phyloP scores from a whole-genome alignment of 331 rosid genomes.

The Quercus lobata region DNA sequence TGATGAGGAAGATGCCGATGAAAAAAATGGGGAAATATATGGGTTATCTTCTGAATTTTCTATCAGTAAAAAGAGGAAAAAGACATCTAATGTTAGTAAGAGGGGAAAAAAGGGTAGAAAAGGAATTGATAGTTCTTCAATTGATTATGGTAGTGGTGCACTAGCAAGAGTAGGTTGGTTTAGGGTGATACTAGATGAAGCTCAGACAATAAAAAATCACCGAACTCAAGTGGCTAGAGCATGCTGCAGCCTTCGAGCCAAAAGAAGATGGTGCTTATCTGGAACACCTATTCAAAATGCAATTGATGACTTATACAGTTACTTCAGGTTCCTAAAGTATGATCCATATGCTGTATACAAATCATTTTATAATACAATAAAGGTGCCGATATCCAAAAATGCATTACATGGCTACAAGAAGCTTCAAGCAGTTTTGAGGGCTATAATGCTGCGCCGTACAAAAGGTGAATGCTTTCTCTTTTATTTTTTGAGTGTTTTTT shows the following conservation, averaged over 20 bases:
- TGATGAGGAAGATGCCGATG: conserved; percentile 85
- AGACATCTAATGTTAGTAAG: conserved; percentile 38
- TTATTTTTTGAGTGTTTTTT: not conserved
- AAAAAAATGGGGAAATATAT: conserved; percentile 51
- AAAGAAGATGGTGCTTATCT: conserved; percentile 98
- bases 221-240: conserved; percentile 99
- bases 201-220: conserved; percentile 95
- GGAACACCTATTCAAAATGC: conserved; percentile 97
- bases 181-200: conserved; percentile 97
- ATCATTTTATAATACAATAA: conserved; percentile 77
- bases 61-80: conserved; percentile 66
- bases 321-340: conserved; percentile 93
- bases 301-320: conserved; percentile 91
- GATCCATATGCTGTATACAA: conserved; percentile 93
- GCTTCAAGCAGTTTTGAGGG: conserved; percentile 97
- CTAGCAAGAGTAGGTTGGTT: conserved; percentile 94
- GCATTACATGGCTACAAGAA: conserved; percentile 92
- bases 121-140: conserved; percentile 53
- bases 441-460: conserved; percentile 98
- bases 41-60: conserved; percentile 72
- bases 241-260: conserved; percentile 94
- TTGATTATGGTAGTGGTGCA: conserved; percentile 64
- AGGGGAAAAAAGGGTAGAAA: conserved; percentile 74
- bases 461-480: conserved; percentile 55
- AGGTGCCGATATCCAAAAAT: conserved; percentile 88